phyloP scores from a whole-genome alignment of 768 basidiomycete species.

The Trametes cinnabarina region DNA sequence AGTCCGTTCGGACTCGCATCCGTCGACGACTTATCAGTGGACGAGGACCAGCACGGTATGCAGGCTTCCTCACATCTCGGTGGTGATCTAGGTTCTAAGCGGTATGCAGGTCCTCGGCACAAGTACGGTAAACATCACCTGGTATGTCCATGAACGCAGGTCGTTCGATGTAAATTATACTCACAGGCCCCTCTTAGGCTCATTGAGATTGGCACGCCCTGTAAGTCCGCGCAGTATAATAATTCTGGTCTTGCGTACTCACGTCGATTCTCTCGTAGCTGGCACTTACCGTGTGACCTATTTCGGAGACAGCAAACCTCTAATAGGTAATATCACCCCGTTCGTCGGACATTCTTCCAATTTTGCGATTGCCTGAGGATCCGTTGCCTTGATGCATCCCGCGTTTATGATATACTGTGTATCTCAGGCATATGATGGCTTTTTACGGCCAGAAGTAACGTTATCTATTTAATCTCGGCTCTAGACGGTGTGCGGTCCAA shows the following conservation, averaged over 20 bases:
- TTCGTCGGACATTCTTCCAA: conserved; percentile 62
- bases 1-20: conserved; percentile 74
- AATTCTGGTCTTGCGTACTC: not conserved
- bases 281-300: conserved; percentile 72
- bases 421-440: too few relatives aligned
- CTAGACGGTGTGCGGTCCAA: too few relatives aligned
- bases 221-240: too few relatives aligned
- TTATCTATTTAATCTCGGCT: too few relatives aligned
- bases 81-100: not conserved
- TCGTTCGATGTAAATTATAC: not conserved
- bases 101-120: conserved; percentile 48
- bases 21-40: conserved; percentile 72
- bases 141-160: conserved; percentile 39
- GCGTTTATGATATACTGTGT: too few relatives aligned
- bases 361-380: conserved; percentile 43
- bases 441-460: too few relatives aligned
- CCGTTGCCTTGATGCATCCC: too few relatives aligned
- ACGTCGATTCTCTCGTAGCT: conserved; percentile 33
- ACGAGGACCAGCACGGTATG: conserved; percentile 49
- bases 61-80: not conserved
- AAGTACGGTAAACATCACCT: conserved; percentile 64
- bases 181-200: conserved; percentile 40
- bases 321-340: conserved; percentile 58
- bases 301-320: conserved; percentile 73
- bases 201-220: conserved; percentile 58